Base-by-base conservation (phyloP, 1,284 basidiomycete genomes). In the Papiliotrema flavescens region DNA sequence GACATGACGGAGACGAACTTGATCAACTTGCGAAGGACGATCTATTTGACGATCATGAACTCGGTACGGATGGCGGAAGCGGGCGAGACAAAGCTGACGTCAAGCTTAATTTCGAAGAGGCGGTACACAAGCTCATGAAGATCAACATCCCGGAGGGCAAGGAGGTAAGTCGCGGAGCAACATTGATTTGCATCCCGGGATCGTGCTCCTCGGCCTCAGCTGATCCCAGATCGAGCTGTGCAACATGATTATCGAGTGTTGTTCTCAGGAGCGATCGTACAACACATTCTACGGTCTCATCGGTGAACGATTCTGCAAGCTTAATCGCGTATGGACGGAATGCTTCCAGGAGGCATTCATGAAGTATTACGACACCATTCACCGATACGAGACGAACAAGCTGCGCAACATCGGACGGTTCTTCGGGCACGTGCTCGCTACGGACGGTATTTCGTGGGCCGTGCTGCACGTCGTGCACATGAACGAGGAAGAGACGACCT, bases 171-270 rank as follows among this genome's bases (percentile, higher is more conserved):
- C 9, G 13, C 9, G 20, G 7, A n/a, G n/a, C n/a, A 23, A 22
- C 8, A 17, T n/a, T n/a, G n/a, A n/a, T n/a, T n/a, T n/a, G n/a
- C n/a, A n/a, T n/a, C n/a, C n/a, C n/a, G n/a, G n/a, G n/a, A n/a
- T 24, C 22, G 37, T 20, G 23, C 19, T 1, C n/a, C 13, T 5
- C 26, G 20, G 15, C 20, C 24, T n/a, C 26, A 0, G 40, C 57
- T 62, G 55, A 60, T 17, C 49, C 19, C 32, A 94, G 89, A 89
- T 92, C 66, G 95, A 98, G 76, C 79, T 98, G 50, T 86, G 90
- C 77, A 98, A 98, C 80, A 98, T 98, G 95, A 84, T 98, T 57
- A 88, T 98, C 75, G 95, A 98, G 71, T 98, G 95, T 86, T 98
- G 95, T 74, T 98, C 95, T 2, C 95, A 98, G 80, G 95, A 98